These are phyloP conservation scores for Tanozyma kutaoensis DNA, from an alignment of 805 yeast genomes.

Conservation along the genomic window DNA sequence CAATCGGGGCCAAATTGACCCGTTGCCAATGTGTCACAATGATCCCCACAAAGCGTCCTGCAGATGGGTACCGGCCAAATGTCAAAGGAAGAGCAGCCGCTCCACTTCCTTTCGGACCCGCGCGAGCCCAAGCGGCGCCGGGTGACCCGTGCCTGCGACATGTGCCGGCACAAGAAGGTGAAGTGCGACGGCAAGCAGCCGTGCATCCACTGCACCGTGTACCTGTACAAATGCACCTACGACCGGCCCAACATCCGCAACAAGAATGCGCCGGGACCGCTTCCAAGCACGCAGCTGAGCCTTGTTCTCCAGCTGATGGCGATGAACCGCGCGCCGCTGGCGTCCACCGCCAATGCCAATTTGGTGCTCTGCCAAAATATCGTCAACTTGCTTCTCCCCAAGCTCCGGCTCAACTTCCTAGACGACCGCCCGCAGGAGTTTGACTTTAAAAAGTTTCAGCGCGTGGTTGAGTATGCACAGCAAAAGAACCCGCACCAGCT, in stretches of 20 bases:
- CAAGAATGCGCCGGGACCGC: constrained; percentile 14
- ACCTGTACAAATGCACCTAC: constrained; percentile 74
- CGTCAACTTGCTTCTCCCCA: constrained; percentile 20
- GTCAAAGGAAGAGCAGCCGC: too few relatives aligned
- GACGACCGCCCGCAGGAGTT: constrained; percentile 16
- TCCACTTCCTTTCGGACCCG: too few relatives aligned
- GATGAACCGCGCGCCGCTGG: constrained; percentile 5
- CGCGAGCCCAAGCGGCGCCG: too few relatives aligned
- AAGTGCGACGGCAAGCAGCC: constrained; percentile 1
- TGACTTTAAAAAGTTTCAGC: constrained; percentile 21
- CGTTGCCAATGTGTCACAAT: too few relatives aligned
- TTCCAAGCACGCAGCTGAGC: constrained; percentile 6
- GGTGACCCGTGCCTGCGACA: constrained; percentile 1
- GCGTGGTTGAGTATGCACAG: constrained; percentile 10
- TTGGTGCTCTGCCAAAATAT: constrained; percentile 19
- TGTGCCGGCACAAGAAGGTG: constrained; percentile 1
- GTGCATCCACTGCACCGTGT: constrained; percentile 65
- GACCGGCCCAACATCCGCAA: constrained; percentile 61
- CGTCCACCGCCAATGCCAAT: constrained; percentile 4
- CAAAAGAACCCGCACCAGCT: constrained; percentile 6
- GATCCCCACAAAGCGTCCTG: too few relatives aligned
- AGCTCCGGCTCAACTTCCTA: constrained; percentile 17
- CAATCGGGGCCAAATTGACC: too few relatives aligned
- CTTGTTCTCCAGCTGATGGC: constrained; percentile 7
- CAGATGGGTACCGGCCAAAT: too few relatives aligned